Percentiles rank a stretch among this genome's conserved stretches.
Evolutionary conservation across 768 basidiomycete genomes (phyloP).

Genomic region (Pleurotus sapidus): DNA sequence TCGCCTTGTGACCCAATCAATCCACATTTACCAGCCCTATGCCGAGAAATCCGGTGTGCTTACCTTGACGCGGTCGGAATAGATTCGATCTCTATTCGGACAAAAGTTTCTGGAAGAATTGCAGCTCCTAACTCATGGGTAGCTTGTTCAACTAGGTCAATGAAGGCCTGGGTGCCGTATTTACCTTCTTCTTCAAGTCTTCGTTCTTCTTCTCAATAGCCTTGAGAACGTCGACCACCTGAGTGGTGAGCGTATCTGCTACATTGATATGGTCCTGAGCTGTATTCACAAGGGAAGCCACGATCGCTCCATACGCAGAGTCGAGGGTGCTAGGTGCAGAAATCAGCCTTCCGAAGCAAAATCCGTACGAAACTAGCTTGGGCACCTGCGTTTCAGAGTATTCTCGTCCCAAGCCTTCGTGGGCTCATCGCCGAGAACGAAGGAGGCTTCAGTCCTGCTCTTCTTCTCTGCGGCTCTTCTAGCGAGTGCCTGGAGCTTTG

Average conservation of each 20-base stretch:
- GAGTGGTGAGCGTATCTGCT: constrained; percentile 56
- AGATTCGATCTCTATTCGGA: constrained; percentile 67
- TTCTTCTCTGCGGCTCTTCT: constrained; percentile 75
- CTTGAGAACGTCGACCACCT: constrained; percentile 64
- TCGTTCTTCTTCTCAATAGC: constrained; percentile 61
- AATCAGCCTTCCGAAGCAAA: too few species aligned
- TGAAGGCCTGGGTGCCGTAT: neutral
- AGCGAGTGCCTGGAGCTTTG: constrained; percentile 61
- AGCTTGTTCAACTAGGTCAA: too few species aligned
- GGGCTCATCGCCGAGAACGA: constrained; percentile 68
- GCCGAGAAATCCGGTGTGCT: constrained; percentile 11
- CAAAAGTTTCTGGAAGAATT: constrained; percentile 69
- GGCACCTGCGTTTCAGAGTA: constrained; percentile 55
- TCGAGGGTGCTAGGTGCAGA: constrained; percentile 57
- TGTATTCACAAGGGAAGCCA: constrained; percentile 53
- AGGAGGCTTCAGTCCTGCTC: constrained; percentile 45
- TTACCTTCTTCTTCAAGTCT: constrained; percentile 66
- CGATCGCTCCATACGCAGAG: constrained; percentile 65
- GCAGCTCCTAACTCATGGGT: constrained; percentile 48
- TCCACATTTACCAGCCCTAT: constrained; percentile 8
- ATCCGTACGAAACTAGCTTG: neutral
- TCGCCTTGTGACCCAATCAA: constrained; percentile 36
- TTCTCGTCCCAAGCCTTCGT: constrained; percentile 57
- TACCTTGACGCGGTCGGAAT: constrained; percentile 71
- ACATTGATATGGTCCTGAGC: constrained; percentile 70